phyloP scores from a whole-genome alignment of 306 rosid genomes.

The Hippophae gyantsensis region DNA sequence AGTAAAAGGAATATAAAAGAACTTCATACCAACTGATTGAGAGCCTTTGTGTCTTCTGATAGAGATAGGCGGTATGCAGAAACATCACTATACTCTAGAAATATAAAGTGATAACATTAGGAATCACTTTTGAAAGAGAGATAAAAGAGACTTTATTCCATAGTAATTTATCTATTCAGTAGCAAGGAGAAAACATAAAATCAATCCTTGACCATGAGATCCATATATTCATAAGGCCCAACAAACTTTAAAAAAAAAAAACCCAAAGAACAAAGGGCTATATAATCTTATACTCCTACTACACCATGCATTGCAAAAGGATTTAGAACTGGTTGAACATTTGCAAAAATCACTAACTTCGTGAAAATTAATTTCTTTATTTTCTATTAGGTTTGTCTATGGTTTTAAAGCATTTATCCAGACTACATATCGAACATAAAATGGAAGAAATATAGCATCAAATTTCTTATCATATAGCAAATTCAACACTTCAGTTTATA shows the following conservation, averaged over 20 bases:
- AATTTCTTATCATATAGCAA: too few species aligned
- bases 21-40: constrained; percentile 75
- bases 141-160: neutral
- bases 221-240: too few species aligned
- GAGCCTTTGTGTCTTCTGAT: constrained; percentile 98
- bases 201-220: too few species aligned
- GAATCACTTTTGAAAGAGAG: neutral
- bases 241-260: too few species aligned
- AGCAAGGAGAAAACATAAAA: too few species aligned
- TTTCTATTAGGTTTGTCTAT: neutral
- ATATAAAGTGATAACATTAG: constrained; percentile 1
- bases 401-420: too few species aligned
- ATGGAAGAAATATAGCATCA: too few species aligned
- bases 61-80: constrained; percentile 83
- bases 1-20: constrained; percentile 1
- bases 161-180: neutral
- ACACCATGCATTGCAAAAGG: neutral
- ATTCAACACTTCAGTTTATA: too few species aligned
- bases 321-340: neutral
- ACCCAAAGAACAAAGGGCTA: too few species aligned
- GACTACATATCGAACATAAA: too few species aligned
- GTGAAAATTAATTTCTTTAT: neutral
- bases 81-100: constrained; percentile 84
- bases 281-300: neutral
- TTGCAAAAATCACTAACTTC: neutral